Evolutionary conservation across 495 filamentous ascomycete genomes (phyloP).

Genomic region (Penicillium odoratum): DNA sequence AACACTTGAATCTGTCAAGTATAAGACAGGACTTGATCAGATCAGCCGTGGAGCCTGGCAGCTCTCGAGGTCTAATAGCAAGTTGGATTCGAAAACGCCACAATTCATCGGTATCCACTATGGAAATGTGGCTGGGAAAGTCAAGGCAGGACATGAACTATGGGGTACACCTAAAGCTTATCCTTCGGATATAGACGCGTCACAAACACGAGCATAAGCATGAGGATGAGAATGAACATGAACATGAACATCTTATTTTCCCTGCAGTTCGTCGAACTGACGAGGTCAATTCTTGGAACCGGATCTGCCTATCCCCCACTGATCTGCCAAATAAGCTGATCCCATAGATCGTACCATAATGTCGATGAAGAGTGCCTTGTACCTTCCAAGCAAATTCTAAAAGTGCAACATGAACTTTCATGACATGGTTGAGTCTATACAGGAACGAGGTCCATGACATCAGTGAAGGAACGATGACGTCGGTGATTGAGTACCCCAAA

Average conservation of each 20-base stretch:
- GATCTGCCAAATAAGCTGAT: constrained; percentile 24
- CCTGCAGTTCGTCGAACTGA: neutral
- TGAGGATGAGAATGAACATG: too few species aligned
- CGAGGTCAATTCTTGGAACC: neutral
- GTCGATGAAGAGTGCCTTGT: constrained; percentile 1
- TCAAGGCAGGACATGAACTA: neutral
- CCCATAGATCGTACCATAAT: constrained; percentile 8
- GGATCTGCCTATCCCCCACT: constrained; percentile 15
- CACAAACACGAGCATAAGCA: neutral
- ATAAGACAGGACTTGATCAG: too few species aligned
- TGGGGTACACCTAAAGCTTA: neutral
- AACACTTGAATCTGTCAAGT: too few species aligned
- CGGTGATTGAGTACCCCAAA: constrained; percentile 22
- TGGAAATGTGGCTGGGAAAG: constrained; percentile 2
- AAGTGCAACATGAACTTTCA: constrained; percentile 16
- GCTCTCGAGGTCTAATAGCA: neutral
- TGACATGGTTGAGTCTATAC: constrained; percentile 20
- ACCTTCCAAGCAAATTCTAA: neutral
- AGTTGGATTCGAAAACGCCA: neutral
- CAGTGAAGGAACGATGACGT: constrained; percentile 27
- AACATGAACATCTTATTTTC: neutral
- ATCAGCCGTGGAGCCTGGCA: too few species aligned
- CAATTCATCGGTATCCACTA: neutral
- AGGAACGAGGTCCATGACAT: constrained; percentile 28
- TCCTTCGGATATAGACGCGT: neutral